These are phyloP conservation scores for Aspergillus ellipticus DNA, from an alignment of 495 filamentous ascomycete genomes.

Conservation along the genomic window DNA sequence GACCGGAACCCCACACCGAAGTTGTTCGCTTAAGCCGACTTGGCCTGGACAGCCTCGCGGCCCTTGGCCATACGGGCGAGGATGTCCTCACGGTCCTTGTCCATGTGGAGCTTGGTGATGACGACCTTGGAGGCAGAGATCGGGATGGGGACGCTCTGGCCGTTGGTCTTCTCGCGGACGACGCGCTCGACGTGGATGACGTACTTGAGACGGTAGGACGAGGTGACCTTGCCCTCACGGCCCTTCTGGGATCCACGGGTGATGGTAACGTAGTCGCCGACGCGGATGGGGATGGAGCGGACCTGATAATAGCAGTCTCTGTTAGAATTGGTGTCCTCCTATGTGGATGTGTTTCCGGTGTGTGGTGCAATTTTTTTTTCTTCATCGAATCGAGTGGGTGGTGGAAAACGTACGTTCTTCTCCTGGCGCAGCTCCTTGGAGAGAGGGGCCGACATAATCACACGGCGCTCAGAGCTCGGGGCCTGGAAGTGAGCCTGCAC, in stretches of 20 bases:
- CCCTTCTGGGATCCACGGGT: slow-evolving; percentile 89
- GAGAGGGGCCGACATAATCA: slow-evolving; percentile 90
- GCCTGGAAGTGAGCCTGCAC: slow-evolving; percentile 93
- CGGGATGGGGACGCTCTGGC: slow-evolving; percentile 82
- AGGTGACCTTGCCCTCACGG: slow-evolving; percentile 81
- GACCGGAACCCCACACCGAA: too few relatives aligned
- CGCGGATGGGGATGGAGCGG: slow-evolving; percentile 94
- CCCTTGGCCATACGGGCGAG: slow-evolving; percentile 78
- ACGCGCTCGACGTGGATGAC: slow-evolving; percentile 90
- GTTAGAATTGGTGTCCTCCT: slow-evolving; percentile 24
- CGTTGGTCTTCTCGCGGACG: slow-evolving; percentile 88
- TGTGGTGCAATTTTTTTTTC: background rate
- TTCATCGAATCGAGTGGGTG: background rate
- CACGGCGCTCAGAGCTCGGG: slow-evolving; percentile 83
- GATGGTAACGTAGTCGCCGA: slow-evolving; percentile 86
- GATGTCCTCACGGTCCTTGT: slow-evolving; percentile 96
- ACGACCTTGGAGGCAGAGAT: slow-evolving; percentile 90
- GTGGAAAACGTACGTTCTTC: slow-evolving; percentile 61
- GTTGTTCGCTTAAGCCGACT: slow-evolving; percentile 41
- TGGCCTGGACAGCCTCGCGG: slow-evolving; percentile 54
- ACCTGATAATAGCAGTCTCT: slow-evolving; percentile 55
- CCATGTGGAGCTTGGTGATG: slow-evolving; percentile 96
- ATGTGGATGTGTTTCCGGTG: too few relatives aligned
- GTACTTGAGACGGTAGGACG: slow-evolving; percentile 98
- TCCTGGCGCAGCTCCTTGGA: slow-evolving; percentile 95